These are phyloP conservation scores for Thozetella sp. DNA, from an alignment of 495 filamentous ascomycete species.

Conservation along the genomic window DNA sequence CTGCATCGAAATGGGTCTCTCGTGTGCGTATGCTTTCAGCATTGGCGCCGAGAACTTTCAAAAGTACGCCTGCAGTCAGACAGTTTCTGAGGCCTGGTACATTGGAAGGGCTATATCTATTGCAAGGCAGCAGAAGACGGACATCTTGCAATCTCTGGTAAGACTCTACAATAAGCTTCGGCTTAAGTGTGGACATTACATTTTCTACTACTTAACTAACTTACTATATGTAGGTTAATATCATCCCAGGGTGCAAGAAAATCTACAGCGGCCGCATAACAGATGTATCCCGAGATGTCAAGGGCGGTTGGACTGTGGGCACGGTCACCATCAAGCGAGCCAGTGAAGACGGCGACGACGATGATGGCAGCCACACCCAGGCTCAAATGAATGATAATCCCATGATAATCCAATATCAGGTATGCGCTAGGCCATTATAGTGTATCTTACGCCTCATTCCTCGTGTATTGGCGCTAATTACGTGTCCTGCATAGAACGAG, in stretches of 20 bases:
- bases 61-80: neutral
- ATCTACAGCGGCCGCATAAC: neutral
- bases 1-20: neutral
- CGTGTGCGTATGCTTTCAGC: neutral
- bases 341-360: neutral
- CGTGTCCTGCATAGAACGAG: constrained; percentile 27
- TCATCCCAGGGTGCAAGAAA: neutral
- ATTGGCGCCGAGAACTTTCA: neutral
- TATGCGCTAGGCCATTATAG: too few species aligned
- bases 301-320: neutral
- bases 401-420: too few species aligned
- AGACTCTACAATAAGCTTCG: neutral
- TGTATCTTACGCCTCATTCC: neutral
- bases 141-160: neutral
- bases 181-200: too few species aligned
- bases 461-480: too few species aligned
- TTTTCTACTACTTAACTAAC: too few species aligned
- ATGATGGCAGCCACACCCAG: too few species aligned
- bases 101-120: neutral
- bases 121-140: neutral
- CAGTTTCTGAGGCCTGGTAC: neutral
- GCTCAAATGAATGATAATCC: too few species aligned
- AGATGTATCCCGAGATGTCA: neutral
- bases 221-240: neutral
- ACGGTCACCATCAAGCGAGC: neutral